These are phyloP conservation scores for Trifolium subterraneum DNA, from an alignment of 306 rosid species.

Conservation along the genomic window DNA sequence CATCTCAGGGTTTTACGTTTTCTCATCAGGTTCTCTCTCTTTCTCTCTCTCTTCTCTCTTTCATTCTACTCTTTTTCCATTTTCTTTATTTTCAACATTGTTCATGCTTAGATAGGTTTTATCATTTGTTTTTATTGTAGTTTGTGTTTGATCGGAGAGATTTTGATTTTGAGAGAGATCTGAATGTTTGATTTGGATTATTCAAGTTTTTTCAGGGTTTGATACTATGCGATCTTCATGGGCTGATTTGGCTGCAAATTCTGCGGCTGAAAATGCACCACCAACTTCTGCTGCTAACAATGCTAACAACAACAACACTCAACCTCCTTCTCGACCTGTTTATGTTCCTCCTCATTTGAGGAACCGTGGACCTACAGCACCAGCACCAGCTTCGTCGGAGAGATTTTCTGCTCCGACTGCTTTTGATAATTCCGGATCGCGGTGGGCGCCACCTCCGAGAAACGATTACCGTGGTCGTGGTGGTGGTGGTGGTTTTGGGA, in stretches of 20 bases:
- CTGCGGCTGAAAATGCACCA: slow-evolving; percentile 68
- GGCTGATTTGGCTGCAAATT: slow-evolving; percentile 93
- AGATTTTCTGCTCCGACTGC: slow-evolving; percentile 42
- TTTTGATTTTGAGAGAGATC: not conserved
- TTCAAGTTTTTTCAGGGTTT: slow-evolving; percentile 14
- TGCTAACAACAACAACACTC: slow-evolving; percentile 42
- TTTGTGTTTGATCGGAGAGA: not conserved
- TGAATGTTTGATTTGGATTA: not conserved
- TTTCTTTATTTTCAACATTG: not conserved
- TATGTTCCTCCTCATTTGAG: slow-evolving; percentile 94
- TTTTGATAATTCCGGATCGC: slow-evolving; percentile 45
- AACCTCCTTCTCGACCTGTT: slow-evolving; percentile 52
- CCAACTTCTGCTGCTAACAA: slow-evolving; percentile 44
- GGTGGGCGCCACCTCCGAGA: slow-evolving; percentile 56
- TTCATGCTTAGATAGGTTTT: slow-evolving; percentile 2
- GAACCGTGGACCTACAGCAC: slow-evolving; percentile 47
- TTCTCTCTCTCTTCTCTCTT: not conserved
- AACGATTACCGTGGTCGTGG: slow-evolving; percentile 56
- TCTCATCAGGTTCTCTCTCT: slow-evolving; percentile 24
- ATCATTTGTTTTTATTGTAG: not conserved
- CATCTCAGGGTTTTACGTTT: slow-evolving; percentile 41
- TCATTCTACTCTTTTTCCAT: not conserved
- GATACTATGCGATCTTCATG: slow-evolving; percentile 80
- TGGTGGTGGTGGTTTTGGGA: slow-evolving; percentile 60
- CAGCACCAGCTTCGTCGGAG: slow-evolving; percentile 42